These are phyloP conservation scores for Micractinium conductrix DNA, from an alignment of 139 green algal species.

Conservation along the genomic window DNA sequence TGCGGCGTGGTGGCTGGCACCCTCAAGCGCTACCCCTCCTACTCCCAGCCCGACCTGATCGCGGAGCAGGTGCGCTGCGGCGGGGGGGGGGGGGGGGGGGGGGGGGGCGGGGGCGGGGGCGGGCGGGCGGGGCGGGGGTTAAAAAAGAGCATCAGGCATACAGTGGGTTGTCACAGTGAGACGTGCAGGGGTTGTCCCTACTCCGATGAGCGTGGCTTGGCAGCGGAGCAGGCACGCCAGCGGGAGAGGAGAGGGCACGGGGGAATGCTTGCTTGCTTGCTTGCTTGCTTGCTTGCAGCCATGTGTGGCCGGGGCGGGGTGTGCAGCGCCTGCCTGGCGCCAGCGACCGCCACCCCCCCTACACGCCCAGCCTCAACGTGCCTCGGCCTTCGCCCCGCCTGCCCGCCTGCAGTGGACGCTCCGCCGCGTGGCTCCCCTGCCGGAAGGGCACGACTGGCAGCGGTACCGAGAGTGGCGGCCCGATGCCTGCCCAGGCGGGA, in stretches of 20 bases:
- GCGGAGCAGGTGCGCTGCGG: conserved; percentile 3
- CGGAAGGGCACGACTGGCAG: conserved; percentile 14
- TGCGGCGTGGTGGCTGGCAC: conserved; percentile 6
- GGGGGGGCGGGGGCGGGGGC: not conserved
- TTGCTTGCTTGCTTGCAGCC: not conserved
- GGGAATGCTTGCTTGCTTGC: too few species aligned
- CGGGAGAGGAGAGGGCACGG: too few species aligned
- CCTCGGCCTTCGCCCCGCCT: not conserved
- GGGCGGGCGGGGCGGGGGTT: not conserved
- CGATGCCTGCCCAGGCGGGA: conserved; percentile 15
- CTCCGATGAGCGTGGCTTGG: not conserved
- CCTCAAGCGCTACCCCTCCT: conserved; percentile 28
- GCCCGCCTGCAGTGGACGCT: not conserved
- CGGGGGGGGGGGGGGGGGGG: not conserved
- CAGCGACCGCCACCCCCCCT: not conserved
- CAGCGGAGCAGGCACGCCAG: not conserved
- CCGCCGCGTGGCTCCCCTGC: not conserved
- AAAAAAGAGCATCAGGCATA: not conserved
- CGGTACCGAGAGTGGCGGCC: conserved; percentile 7
- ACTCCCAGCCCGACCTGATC: not conserved
- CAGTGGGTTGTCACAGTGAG: too few species aligned
- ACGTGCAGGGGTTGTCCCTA: not conserved
- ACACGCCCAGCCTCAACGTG: not conserved
- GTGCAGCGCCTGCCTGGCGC: not conserved
- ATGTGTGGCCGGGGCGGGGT: too few species aligned